phyloP scores from a whole-genome alignment of 805 yeast species.

The Lachancea thermotolerans region DNA sequence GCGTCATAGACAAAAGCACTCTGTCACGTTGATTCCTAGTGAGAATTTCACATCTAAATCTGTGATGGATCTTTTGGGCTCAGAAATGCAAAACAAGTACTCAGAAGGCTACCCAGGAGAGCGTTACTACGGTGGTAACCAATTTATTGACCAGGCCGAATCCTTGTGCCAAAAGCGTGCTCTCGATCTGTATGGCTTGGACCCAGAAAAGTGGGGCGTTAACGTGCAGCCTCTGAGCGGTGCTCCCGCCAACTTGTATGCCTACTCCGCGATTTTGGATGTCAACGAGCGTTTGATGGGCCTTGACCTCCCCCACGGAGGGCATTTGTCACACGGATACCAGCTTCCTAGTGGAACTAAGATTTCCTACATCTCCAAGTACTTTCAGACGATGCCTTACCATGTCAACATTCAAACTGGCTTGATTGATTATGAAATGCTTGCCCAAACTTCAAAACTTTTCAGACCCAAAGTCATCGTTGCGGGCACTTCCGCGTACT shows the following conservation, averaged over 20 bases:
- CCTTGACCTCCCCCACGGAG: constrained; percentile 95
- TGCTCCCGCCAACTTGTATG: constrained; percentile 93
- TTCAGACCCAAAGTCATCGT: constrained; percentile 93
- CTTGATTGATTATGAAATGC: constrained; percentile 81
- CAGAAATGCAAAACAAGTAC: constrained; percentile 96
- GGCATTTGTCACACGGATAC: constrained; percentile 96
- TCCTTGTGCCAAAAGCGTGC: constrained; percentile 88
- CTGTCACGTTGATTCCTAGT: constrained; percentile 87
- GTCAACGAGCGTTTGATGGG: constrained; percentile 96
- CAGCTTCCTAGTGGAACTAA: constrained; percentile 78
- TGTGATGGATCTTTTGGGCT: constrained; percentile 89
- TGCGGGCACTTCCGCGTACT: constrained; percentile 97
- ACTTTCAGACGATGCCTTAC: constrained; percentile 97
- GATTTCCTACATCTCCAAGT: constrained; percentile 86
- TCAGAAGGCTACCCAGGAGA: constrained; percentile 99
- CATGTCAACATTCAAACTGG: constrained; percentile 83
- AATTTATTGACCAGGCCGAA: constrained; percentile 89
- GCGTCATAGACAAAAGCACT: constrained; percentile 79
- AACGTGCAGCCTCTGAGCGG: constrained; percentile 94
- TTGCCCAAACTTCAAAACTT: constrained; percentile 72
- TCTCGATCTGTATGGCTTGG: constrained; percentile 68
- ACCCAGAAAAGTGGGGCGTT: constrained; percentile 89
- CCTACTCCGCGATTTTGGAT: constrained; percentile 81
- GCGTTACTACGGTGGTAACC: constrained; percentile 97
- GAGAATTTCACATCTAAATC: constrained; percentile 95